These are phyloP conservation scores for Aureobasidium sp. DNA, from an alignment of 2,329 filamentous ascomycete species.

Conservation along the genomic window DNA sequence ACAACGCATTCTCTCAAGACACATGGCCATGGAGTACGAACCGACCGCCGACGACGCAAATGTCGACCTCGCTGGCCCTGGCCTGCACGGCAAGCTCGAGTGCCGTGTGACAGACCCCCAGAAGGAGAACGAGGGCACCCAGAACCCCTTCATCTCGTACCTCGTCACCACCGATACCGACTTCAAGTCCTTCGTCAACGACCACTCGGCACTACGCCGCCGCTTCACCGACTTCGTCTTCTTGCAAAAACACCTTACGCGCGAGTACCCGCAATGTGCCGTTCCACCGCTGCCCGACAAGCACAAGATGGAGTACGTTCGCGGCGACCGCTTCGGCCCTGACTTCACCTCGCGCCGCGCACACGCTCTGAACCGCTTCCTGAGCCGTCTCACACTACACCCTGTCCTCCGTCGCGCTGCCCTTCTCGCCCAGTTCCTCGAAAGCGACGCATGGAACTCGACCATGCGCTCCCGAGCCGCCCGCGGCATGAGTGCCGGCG, in stretches of 20 bases:
- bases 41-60: constrained; percentile 1
- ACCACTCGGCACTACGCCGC: constrained; percentile 69
- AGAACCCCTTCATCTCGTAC: constrained; percentile 95
- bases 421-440: constrained; percentile 81
- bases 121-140: constrained; percentile 94
- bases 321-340: constrained; percentile 85
- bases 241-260: constrained; percentile 79
- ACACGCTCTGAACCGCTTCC: constrained; percentile 84
- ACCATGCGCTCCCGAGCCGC: constrained; percentile 76
- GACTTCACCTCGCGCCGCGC: constrained; percentile 88
- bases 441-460: constrained; percentile 92
- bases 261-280: constrained; percentile 84
- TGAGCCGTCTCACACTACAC: constrained; percentile 77
- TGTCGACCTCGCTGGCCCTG: constrained; percentile 52
- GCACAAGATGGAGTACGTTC: constrained; percentile 98
- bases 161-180: constrained; percentile 87
- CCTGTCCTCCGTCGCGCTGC: constrained; percentile 76
- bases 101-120: constrained; percentile 75
- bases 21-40: constrained; percentile 4
- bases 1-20: background rate
- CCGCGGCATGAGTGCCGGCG: constrained; percentile 43
- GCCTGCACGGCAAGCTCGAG: constrained; percentile 65
- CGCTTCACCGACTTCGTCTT: constrained; percentile 98
- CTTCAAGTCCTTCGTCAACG: constrained; percentile 84
- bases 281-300: constrained; percentile 95